These are phyloP conservation scores for Magnusiomyces tetraspermus DNA, from an alignment of 1,139 yeast species.

Conservation along the genomic window DNA sequence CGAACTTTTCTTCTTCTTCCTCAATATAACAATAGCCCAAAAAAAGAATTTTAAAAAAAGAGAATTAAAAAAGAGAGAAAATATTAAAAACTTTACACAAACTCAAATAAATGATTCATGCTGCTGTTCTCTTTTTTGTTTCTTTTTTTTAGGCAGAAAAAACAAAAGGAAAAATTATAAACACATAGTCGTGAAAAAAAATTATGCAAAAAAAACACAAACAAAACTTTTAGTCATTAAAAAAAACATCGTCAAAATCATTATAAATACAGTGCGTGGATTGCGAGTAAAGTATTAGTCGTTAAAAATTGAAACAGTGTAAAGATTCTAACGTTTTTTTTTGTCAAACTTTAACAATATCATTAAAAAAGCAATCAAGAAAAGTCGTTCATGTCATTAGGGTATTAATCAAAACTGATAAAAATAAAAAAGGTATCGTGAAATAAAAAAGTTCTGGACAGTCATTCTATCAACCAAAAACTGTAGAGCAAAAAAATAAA, in stretches of 20 bases:
- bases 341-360: neutral
- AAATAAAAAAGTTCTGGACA: conserved; percentile 3
- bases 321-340: neutral
- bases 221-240: neutral
- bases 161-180: neutral
- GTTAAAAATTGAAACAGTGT: neutral
- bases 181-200: neutral
- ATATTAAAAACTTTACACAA: too few relatives aligned
- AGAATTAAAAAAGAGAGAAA: too few relatives aligned
- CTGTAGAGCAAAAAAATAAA: neutral
- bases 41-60: too few relatives aligned
- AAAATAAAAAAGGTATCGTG: conserved; percentile 1
- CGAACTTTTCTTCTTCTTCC: neutral
- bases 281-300: neutral
- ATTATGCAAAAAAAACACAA: neutral
- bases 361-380: neutral
- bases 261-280: neutral
- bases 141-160: conserved; percentile 1
- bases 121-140: too few relatives aligned
- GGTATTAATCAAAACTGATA: neutral
- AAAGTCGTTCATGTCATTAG: conserved; percentile 1
- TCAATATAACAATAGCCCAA: neutral
- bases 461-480: conserved; percentile 6
- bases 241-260: neutral
- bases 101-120: conserved; percentile 13